Evolutionary conservation across 169 alveolate genomes (phyloP), one percentile per base, ranked within the genome.

Genomic region (Plasmodium falciparum): DNA sequence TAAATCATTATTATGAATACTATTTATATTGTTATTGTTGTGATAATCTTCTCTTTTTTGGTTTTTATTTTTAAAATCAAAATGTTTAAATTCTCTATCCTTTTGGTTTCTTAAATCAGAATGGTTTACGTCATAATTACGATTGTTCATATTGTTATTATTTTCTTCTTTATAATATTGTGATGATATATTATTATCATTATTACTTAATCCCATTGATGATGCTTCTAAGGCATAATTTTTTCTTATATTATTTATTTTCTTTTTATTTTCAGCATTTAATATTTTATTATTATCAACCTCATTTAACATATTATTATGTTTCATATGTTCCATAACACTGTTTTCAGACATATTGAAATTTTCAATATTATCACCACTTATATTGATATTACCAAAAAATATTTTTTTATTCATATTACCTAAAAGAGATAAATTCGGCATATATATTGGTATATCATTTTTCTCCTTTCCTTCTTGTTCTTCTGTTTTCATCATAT

Each of bases 331-430:
- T 6, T 74, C 74, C 24, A 52, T 59, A 11, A 69, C 61, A 11
- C 49, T 70, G 58, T 83, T 73, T 20, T 71, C 24, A n/a, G 58
- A 47, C 5, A 24, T 29, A 26, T 83, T 58, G 54, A 83, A 54
- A 49, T 83, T 70, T 83, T 83, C 91, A 1, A 83, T 67, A 39
- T 83, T 71, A 33, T 83, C 47, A 13, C 91, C 91, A 83, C 72
- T 83, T 17, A 83, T 83, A 45, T 83, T 67, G 39, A 83, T 70
- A 83, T 72, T 83, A 13, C 91, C 91, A 62, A 83, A 83, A 63
- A 83, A 83, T 58, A 83, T 83, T 43, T 83, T 83, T 26, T 83
- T 83, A 33, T 70, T 83, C 52, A 83, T 47, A 52, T 67, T 66
- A 6, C 74, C 62, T 66, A 83, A 33, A 4, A 63, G 72, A 12